These are phyloP conservation scores for Dendrostoma leiphaemia DNA, from an alignment of 2,329 filamentous ascomycete genomes.

Conservation along the genomic window DNA sequence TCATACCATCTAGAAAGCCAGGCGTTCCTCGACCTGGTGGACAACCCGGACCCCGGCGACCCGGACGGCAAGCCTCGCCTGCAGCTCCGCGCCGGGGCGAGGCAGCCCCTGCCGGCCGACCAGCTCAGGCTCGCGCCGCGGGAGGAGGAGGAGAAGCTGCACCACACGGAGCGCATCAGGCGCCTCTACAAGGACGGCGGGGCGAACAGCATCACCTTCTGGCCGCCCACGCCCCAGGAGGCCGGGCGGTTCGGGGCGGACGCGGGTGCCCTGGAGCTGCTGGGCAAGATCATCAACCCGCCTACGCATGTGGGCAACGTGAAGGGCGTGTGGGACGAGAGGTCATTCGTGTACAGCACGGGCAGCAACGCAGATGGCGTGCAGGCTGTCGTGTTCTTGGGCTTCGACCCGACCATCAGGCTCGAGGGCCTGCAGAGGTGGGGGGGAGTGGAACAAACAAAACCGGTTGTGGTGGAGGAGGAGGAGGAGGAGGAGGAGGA, in stretches of 20 bases:
- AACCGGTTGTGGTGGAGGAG: neutral
- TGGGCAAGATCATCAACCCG: constrained; percentile 40
- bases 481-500: neutral
- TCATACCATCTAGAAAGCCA: constrained; percentile 52
- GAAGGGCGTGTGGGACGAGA: constrained; percentile 44
- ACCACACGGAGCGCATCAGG: constrained; percentile 20
- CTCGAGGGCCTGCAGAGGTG: constrained; percentile 28
- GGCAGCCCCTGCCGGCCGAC: constrained; percentile 33
- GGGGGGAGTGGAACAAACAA: constrained; percentile 11
- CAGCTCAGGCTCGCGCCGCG: constrained; percentile 6
- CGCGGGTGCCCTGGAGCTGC: constrained; percentile 28
- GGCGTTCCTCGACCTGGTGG: constrained; percentile 59
- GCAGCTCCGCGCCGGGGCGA: constrained; percentile 41
- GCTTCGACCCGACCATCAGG: constrained; percentile 39
- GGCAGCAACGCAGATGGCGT: constrained; percentile 25
- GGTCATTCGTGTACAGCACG: constrained; percentile 44
- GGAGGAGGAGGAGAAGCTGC: constrained; percentile 3
- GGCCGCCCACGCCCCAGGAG: constrained; percentile 32
- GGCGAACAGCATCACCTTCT: constrained; percentile 26
- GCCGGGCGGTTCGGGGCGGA: constrained; percentile 19
- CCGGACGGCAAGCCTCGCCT: constrained; percentile 42
- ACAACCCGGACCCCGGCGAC: constrained; percentile 39
- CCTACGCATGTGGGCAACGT: constrained; percentile 33
- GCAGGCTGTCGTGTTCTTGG: constrained; percentile 39
- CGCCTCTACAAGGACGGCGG: constrained; percentile 22